Evolutionary conservation across 805 yeast genomes (phyloP), one percentile per base, ranked within the genome.

Genomic region (Teunomyces pallodes): DNA sequence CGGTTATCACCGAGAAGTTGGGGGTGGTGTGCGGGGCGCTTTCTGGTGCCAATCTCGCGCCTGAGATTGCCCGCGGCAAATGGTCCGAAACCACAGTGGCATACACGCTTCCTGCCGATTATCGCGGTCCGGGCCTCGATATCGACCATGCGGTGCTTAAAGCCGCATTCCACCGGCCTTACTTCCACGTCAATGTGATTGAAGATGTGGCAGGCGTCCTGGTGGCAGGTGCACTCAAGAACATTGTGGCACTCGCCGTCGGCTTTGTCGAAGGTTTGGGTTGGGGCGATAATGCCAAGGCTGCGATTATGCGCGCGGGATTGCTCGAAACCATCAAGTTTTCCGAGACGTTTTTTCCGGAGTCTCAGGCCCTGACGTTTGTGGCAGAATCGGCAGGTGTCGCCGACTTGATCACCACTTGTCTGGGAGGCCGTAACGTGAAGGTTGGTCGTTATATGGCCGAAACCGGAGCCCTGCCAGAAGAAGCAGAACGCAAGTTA

Each of bases 211-310:
- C 73, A 12, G 78, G 78, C 47, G 75, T 71, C 9, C 72, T 77
- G 10, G 70, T 72, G 13, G 78, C 78, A 27, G 78, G 78, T 47
- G 78, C 78, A 2, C 64, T 74, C 58, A 74, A 74, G 61, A 74
- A 74, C 52, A 69, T 74, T 27, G 78, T 74, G 42, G 78, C 78
- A 36, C 62, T 69, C 43, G 73, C 76, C 7, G 78, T 72, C 20
- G 78, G 78, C 24, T 70, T 74, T 48, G 77, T 74, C 38, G 77
- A 72, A 57, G 78, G 78, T 36, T 64, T 64, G 47, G 76, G 76
- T 42, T 74, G 78, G 78, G 78, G 78, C 57, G 78, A 74, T 62
- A 74, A 74, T 49, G 77, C 78, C 52, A 74, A 73, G 63, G 65
- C 77, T 33, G 78, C 78, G 39, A 65, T 74, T 54, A 74, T 74